Percentiles rank a stretch among this genome's conserved stretches.
phyloP scores from a whole-genome alignment of 768 basidiomycete species.

The Serendipita sp. region DNA sequence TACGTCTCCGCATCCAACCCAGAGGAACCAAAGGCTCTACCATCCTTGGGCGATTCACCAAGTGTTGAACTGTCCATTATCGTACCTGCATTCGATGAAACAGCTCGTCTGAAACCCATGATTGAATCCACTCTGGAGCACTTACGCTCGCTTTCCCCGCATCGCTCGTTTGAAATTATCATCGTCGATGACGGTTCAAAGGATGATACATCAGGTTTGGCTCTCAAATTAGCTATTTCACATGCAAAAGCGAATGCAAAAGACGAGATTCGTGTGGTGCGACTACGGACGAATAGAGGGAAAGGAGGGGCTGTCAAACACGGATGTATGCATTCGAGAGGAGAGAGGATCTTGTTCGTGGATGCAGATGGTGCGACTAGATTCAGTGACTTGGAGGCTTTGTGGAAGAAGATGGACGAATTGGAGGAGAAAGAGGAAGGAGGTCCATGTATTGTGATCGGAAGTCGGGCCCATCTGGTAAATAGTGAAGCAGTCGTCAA shows the following conservation, averaged over 20 bases:
- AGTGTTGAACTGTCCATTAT: constrained; percentile 64
- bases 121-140: constrained; percentile 57
- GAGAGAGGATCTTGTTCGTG: constrained; percentile 68
- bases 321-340: constrained; percentile 72
- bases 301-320: constrained; percentile 91
- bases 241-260: constrained; percentile 27
- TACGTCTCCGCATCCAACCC: constrained; percentile 46
- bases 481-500: constrained; percentile 87
- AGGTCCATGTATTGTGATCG: constrained; percentile 53
- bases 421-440: constrained; percentile 29
- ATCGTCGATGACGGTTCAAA: constrained; percentile 82
- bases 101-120: constrained; percentile 70
- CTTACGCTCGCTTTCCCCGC: constrained; percentile 26
- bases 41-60: constrained; percentile 34
- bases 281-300: constrained; percentile 63
- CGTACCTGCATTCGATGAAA: constrained; percentile 87
- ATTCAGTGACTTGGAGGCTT: constrained; percentile 65
- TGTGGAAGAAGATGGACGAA: constrained; percentile 61
- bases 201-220: constrained; percentile 54
- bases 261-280: constrained; percentile 60
- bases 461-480: constrained; percentile 85
- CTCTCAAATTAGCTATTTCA: constrained; percentile 40
- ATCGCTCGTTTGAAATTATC: constrained; percentile 61
- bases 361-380: constrained; percentile 90
- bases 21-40: constrained; percentile 36